phyloP scores from a whole-genome alignment of 495 filamentous ascomycete genomes.

The Penicillium longicatenatum region DNA sequence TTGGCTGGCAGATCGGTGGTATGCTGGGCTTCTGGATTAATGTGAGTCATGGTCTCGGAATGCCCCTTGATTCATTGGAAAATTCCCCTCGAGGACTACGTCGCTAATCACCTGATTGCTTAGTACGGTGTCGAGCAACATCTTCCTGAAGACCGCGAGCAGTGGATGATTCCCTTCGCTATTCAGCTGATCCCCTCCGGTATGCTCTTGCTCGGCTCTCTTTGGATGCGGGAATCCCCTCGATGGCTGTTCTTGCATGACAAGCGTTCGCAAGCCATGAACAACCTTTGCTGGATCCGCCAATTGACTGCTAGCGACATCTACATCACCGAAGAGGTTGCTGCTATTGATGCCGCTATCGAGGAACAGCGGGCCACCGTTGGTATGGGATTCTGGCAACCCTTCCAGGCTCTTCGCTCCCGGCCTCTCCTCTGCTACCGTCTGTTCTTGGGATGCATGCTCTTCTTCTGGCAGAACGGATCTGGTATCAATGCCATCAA shows the following conservation, averaged over 20 bases:
- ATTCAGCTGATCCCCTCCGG: conserved; percentile 58
- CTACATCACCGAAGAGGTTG: conserved; percentile 70
- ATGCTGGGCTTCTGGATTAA: conserved; percentile 77
- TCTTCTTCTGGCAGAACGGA: conserved; percentile 69
- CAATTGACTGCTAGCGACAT: conserved; percentile 59
- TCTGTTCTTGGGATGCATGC: conserved; percentile 65
- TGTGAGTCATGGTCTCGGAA: conserved; percentile 28
- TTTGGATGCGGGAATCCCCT: conserved; percentile 58
- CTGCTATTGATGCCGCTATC: conserved; percentile 60
- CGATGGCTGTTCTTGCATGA: conserved; percentile 57
- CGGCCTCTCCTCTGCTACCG: conserved; percentile 56
- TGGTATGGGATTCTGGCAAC: conserved; percentile 67
- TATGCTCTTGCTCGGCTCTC: conserved; percentile 48
- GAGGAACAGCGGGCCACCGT: conserved; percentile 57
- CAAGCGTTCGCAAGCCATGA: conserved; percentile 55
- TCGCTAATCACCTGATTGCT: conserved; percentile 15
- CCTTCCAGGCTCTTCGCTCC: conserved; percentile 57
- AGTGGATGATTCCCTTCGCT: conserved; percentile 61
- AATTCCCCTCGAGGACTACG: neutral
- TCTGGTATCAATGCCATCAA: conserved; percentile 70
- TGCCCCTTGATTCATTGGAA: neutral
- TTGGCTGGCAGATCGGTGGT: conserved; percentile 74
- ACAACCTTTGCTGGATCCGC: conserved; percentile 65
- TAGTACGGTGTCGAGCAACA: conserved; percentile 46
- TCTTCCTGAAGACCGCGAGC: conserved; percentile 35